Evolutionary conservation across 179 eudicot species (phyloP).

Genomic region (Spinacia oleracea): DNA sequence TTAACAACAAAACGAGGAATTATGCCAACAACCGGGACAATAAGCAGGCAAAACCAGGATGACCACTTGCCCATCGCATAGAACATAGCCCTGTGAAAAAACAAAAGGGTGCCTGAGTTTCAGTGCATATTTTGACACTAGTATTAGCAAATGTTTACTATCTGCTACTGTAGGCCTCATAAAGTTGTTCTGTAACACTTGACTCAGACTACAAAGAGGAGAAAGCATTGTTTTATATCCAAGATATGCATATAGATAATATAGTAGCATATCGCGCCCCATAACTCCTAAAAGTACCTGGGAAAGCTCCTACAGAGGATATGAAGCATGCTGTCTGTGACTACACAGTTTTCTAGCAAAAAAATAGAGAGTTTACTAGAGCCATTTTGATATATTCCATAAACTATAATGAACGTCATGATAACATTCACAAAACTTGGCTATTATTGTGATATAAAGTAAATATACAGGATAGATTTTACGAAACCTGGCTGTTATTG

Average conservation of each 20-base stretch:
- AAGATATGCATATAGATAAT: too few species aligned
- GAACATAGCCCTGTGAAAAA: constrained; percentile 75
- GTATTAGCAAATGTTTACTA: neutral
- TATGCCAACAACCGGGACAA: constrained; percentile 52
- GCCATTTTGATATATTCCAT: neutral
- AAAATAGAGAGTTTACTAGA: neutral
- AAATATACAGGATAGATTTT: neutral
- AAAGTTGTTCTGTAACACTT: neutral
- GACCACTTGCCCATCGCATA: constrained; percentile 39
- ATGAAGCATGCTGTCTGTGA: neutral
- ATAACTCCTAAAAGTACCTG: too few species aligned
- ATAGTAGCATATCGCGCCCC: too few species aligned
- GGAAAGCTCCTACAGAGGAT: too few species aligned
- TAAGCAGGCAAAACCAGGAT: constrained; percentile 79
- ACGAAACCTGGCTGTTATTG: neutral
- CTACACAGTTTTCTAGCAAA: neutral
- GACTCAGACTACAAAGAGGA: neutral
- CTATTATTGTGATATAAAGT: neutral
- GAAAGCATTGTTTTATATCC: neutral
- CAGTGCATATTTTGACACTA: neutral
- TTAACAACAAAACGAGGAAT: constrained; percentile 76
- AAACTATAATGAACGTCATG: neutral
- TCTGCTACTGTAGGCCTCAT: neutral
- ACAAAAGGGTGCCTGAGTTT: neutral
- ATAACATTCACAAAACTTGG: too few species aligned